Base-by-base conservation (phyloP, 371 early-diverging fungal genomes). In the Blastocladiella emersonii region DNA sequence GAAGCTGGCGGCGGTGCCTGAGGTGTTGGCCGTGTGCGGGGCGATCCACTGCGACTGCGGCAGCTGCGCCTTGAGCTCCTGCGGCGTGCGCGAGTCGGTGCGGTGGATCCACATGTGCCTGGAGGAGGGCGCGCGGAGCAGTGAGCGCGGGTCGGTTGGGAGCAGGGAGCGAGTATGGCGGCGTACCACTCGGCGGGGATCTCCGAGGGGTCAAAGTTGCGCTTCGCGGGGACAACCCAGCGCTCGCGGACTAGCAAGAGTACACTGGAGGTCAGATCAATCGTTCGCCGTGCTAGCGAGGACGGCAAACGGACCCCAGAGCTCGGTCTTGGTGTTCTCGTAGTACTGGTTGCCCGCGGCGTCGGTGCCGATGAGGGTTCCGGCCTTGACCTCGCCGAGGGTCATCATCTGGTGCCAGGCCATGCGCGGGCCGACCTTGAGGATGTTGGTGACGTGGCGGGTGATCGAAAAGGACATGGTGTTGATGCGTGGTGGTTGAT, bases 91-190 rank as follows among this genome's bases (percentile, higher is more conserved):
- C 74, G 93, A 89, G 55, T 85, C 83, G 66, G 86, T 78, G 65
- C 80, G 82, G 72, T 85, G 86, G 59, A 94, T 77, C 96, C 96
- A 95, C 69, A 86, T 83, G 78, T 92, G 90, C 95, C 91, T 89
- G 53, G 61, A 45, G 15, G 61, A 62, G 48, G 57, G 48, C 25
- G 45, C 27, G 19, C 36, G n/a, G 49, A 21, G 23, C 48, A 37
- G 21, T 63, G 48, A 56, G 34, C 23, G 23, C 6, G 13, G 57
- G 3, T 12, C 4, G 15, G 56, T n/a, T 56, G 3, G 27, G 0
- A 12, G 27, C 3, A 37, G 43, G 6, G 1, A 36, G 23, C 27
- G 23, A 21, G 62, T 37, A 37, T 39, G 39, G 39, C 1, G 0
- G 36, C 63, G 65, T 81, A 89, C 92, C 96, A 95, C 76, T 89